phyloP scores from a whole-genome alignment of 2,329 filamentous ascomycete genomes.

The Ophiocordyceps camponoti-rufipedis region DNA sequence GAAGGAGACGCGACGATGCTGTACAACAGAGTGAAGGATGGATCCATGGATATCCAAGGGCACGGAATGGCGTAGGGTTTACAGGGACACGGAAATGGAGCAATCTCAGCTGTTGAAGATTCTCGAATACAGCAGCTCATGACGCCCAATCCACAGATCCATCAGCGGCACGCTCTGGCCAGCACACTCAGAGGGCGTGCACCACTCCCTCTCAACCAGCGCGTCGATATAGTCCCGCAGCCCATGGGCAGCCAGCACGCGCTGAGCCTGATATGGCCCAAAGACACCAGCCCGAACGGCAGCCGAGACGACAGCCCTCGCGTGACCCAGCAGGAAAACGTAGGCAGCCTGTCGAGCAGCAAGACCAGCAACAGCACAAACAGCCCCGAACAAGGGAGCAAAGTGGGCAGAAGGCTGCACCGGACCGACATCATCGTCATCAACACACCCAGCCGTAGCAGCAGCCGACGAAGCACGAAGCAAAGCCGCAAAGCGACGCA shows the following conservation, averaged over 20 bases:
- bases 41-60: too few relatives aligned
- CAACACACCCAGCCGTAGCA: neutral
- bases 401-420: slow-evolving; percentile 41
- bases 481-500: slow-evolving; percentile 18
- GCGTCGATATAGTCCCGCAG: slow-evolving; percentile 38
- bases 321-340: slow-evolving; percentile 58
- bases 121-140: slow-evolving; percentile 67
- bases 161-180: slow-evolving; percentile 60
- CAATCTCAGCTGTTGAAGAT: slow-evolving; percentile 62
- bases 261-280: slow-evolving; percentile 66
- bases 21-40: neutral
- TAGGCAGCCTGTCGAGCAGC: slow-evolving; percentile 47
- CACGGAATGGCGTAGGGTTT: too few relatives aligned
- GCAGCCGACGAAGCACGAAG: slow-evolving; percentile 8
- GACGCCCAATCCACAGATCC: slow-evolving; percentile 69
- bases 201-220: slow-evolving; percentile 42
- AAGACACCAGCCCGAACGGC: slow-evolving; percentile 62
- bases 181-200: slow-evolving; percentile 41
- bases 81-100: neutral
- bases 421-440: slow-evolving; percentile 14
- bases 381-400: slow-evolving; percentile 50
- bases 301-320: slow-evolving; percentile 58
- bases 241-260: slow-evolving; percentile 42
- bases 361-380: slow-evolving; percentile 44
- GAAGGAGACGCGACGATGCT: neutral